phyloP scores from a whole-genome alignment of 176 grass and related monocot genomes.

The Aegilops speltoides region DNA sequence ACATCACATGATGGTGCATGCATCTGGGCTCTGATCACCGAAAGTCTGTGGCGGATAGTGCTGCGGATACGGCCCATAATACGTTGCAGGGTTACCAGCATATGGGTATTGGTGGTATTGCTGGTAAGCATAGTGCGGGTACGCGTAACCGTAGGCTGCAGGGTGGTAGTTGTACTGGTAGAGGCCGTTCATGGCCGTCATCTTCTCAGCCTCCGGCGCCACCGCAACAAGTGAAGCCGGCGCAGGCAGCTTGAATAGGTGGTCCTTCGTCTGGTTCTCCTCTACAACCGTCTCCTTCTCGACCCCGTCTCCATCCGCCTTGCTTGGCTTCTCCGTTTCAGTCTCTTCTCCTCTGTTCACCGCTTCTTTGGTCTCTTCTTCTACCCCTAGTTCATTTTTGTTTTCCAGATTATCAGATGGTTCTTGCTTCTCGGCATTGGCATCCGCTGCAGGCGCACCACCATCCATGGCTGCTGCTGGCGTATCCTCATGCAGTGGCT shows the following conservation, averaged over 20 bases:
- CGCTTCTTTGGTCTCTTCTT: not conserved
- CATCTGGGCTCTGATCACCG: conserved; percentile 34
- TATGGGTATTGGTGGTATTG: not conserved
- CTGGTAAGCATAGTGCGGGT: not conserved
- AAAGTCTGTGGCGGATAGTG: not conserved
- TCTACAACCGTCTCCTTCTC: not conserved
- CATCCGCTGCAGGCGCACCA: not conserved
- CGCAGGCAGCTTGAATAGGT: not conserved
- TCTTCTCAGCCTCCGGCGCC: conserved; percentile 12
- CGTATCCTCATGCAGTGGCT: not conserved
- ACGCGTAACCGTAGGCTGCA: not conserved
- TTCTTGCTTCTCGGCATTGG: not conserved
- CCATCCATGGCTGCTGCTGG: not conserved
- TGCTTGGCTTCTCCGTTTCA: not conserved
- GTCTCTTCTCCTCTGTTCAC: not conserved
- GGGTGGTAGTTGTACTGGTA: not conserved
- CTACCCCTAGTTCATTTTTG: not conserved
- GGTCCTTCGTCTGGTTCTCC: not conserved
- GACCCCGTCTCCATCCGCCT: not conserved
- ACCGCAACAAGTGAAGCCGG: not conserved
- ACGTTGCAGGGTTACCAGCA: not conserved
- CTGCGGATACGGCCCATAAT: not conserved
- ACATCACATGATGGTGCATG: conserved; percentile 28
- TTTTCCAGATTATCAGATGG: not conserved
- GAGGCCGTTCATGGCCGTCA: not conserved